Evolutionary conservation across 2,329 filamentous ascomycete species (phyloP).

Genomic region (Rasamsonia emersonii): DNA sequence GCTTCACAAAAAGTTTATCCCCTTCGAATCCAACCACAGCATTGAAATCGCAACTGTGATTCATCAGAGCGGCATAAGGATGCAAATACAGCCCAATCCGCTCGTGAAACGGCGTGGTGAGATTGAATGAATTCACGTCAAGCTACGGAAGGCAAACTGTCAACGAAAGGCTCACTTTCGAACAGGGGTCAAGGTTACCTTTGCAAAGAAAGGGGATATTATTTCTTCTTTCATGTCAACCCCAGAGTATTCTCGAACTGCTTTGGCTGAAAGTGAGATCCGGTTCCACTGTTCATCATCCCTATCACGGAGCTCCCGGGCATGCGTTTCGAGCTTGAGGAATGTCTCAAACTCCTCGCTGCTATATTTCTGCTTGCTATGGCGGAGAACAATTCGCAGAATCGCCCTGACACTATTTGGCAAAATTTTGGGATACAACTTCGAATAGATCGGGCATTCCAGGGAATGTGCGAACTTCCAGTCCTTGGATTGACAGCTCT

Average conservation of each 20-base stretch:
- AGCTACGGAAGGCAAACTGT: conserved; percentile 29
- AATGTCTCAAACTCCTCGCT: conserved; percentile 36
- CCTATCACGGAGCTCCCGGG: conserved; percentile 37
- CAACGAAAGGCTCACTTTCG: neutral
- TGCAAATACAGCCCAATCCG: conserved; percentile 53
- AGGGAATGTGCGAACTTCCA: conserved; percentile 53
- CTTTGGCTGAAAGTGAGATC: conserved; percentile 46
- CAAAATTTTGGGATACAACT: conserved; percentile 38
- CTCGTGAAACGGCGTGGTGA: conserved; percentile 48
- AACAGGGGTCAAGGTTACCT: conserved; percentile 24
- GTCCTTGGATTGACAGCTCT: conserved; percentile 51
- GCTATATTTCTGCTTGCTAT: conserved; percentile 25
- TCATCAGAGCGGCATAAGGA: conserved; percentile 45
- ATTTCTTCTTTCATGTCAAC: conserved; percentile 36
- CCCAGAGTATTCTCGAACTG: conserved; percentile 45
- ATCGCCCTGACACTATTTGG: conserved; percentile 50
- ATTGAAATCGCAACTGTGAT: conserved; percentile 57
- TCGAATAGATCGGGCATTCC: conserved; percentile 48
- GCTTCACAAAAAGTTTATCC: conserved; percentile 41
- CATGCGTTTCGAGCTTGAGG: conserved; percentile 39
- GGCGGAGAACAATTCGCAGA: conserved; percentile 44
- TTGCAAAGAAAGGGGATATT: conserved; percentile 37
- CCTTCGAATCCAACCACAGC: conserved; percentile 50
- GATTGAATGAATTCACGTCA: conserved; percentile 50
- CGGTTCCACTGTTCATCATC: conserved; percentile 38